Evolutionary conservation across 768 basidiomycete genomes (phyloP).

Genomic region (Mycena venus): DNA sequence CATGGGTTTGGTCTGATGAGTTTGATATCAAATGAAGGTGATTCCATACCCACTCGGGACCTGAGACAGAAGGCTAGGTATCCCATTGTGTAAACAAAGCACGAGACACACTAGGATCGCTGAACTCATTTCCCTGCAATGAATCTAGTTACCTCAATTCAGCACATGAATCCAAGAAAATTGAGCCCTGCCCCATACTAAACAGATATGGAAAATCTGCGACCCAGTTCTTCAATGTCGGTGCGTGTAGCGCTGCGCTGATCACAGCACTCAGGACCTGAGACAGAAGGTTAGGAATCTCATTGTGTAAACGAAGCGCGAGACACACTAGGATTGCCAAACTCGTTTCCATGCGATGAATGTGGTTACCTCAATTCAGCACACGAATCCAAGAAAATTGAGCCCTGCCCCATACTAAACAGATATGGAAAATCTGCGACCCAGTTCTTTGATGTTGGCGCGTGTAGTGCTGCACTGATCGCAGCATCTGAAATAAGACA

Average conservation of each 20-base stretch:
- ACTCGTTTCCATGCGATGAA: not conserved
- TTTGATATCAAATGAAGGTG: slow-evolving; percentile 36
- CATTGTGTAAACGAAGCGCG: not conserved
- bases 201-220: too few relatives aligned
- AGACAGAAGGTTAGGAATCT: not conserved
- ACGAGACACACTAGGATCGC: too few relatives aligned
- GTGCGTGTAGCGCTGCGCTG: too few relatives aligned
- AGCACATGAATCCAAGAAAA: too few relatives aligned
- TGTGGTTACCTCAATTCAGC: not conserved
- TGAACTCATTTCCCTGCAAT: too few relatives aligned
- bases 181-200: too few relatives aligned
- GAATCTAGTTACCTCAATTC: too few relatives aligned
- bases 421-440: slow-evolving; percentile 36
- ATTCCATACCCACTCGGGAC: slow-evolving; percentile 25
- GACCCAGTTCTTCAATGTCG: too few relatives aligned
- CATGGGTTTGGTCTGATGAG: slow-evolving; percentile 52
- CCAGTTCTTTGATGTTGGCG: slow-evolving; percentile 71
- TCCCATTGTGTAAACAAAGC: too few relatives aligned
- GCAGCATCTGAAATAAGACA: too few relatives aligned
- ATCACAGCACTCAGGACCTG: slow-evolving; percentile 17
- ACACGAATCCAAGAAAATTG: not conserved
- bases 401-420: slow-evolving; percentile 43
- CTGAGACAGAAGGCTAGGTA: too few relatives aligned
- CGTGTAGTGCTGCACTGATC: slow-evolving; percentile 75
- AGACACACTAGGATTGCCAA: not conserved